Base-by-base conservation (phyloP, 2,329 filamentous ascomycete genomes). In the Penicillium sclerotiorum region DNA sequence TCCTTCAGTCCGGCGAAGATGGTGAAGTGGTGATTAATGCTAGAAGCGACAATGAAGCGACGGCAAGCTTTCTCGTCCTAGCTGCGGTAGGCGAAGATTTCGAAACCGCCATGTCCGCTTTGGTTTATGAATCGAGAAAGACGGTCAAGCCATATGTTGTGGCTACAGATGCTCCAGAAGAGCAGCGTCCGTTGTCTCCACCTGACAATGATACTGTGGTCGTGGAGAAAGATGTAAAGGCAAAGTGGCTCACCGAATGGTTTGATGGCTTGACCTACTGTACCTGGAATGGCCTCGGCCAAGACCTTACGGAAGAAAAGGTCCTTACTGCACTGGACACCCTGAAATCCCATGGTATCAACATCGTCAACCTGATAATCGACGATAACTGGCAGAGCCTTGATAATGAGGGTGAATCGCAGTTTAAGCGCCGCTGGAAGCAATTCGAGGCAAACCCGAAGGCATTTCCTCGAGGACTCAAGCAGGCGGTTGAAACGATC, bases 301-400 rank as follows among this genome's bases (percentile, higher is more conserved):
- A 95, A 61, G 76, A 86, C 37, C 77, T 99, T 27, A 94, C 86
- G 0, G 89, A 93, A 52, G 78, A 89, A 17, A 95, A 90, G 61
- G 82, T 99, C 12, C 76, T 91, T 11, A 71, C 84, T 33, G 90
- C 92, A 1, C 76, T 97, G 1, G 83, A 90, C 50, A 79, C 81
- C 1, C 75, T 99, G 9, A 80, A 85, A 4, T 76, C 84, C 23
- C 80, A 88, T 48, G 81, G 86, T 1, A 89, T 99, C 63, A 85
- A 87, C 35, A 80, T 97, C 38, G 86, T 85, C 0, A 95, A 86
- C 62, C 78, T 99, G 2, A 96, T 97, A 53, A 95, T 99, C 55
- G 94, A 99, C 61, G 94, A 99, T 66, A 95, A 95, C 61, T 99
- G 94, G 94, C 92, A 96, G 70, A 83, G 87, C 8, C 79, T 95